Base-by-base conservation (phyloP, 139 green algal species). In the Haematococcus lacustris region DNA sequence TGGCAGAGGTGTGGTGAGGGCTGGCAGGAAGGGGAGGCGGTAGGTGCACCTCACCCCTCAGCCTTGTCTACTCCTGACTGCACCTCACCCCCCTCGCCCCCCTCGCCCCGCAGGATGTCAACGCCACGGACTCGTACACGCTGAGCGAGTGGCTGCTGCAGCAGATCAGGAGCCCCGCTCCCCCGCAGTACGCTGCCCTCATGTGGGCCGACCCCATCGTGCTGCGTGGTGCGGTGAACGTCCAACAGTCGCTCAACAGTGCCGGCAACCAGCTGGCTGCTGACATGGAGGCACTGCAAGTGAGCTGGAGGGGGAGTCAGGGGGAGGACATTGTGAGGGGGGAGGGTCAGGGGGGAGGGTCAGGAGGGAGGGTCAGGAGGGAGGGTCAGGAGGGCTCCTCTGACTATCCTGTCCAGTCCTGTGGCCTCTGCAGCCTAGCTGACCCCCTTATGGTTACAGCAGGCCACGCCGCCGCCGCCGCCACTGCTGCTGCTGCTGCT, bases 161-260 rank as follows among this genome's bases (percentile, higher is more conserved):
- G 47, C 39, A 53, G 2, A 7, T 71, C 28, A 4, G 30, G 25
- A 32, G 33, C 1, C 43, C 51, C 25, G 28, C 51, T 30, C 33
- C 43, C 1, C 43, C 74, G 32, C 75, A 80, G 53, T 80, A 80
- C 60, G 75, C 34, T 1, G 75, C 75, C 2, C 17, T 74, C 25
- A 64, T 76, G 0, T 80, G 71, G 25, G 38, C 67, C 25, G 75
- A 80, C 65, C 66, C 64, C 35, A 67, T 60, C 43, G 64, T 70
- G 3, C 68, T 66, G 6, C 4, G 28, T 3, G 6, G 23, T 4
- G 38, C 38, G 3, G 38, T 34, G 30, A 23, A 57, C 59, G 21
- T 66, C 59, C 59, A 59, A 59, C 17, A 59, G 47, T 59, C 17
- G 33, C 41, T 40, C 33, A 21, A 6, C 33, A 68, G 6, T 21